Conservation (phyloP, 495 filamentous ascomycete species). For the Aspergillus ostianus region DNA sequence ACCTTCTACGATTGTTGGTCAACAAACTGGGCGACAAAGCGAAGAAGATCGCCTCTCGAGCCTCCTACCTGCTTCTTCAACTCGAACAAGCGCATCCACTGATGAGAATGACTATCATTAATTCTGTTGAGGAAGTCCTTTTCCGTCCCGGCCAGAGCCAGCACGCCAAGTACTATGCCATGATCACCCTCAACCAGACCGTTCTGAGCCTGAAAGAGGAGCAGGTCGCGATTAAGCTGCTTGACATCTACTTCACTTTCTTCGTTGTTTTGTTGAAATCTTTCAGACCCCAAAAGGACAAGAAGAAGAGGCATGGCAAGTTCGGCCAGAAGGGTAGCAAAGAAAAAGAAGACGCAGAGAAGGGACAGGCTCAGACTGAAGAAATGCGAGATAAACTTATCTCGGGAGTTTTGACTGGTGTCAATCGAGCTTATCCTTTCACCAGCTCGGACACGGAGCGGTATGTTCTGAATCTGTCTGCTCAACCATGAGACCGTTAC, state of each 20-base stretch:
- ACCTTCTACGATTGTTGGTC: constrained; percentile 83
- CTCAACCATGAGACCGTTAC: background rate
- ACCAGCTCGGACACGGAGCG: constrained; percentile 72
- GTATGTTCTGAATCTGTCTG: constrained; percentile 41
- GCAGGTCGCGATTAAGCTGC: constrained; percentile 71
- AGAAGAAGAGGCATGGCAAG: constrained; percentile 29
- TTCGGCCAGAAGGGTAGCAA: constrained; percentile 30
- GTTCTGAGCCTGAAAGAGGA: constrained; percentile 81
- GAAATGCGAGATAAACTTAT: constrained; percentile 86
- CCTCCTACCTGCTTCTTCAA: constrained; percentile 90
- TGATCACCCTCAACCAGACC: constrained; percentile 96
- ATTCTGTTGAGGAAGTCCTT: constrained; percentile 81
- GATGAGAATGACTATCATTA: constrained; percentile 88
- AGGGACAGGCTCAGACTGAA: constrained; percentile 51
- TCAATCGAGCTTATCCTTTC: constrained; percentile 94
- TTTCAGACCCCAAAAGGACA: constrained; percentile 33
- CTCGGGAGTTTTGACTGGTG: constrained; percentile 84
- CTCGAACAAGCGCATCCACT: constrained; percentile 80
- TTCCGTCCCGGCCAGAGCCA: constrained; percentile 81
- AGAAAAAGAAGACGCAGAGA: constrained; percentile 52
- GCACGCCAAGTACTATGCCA: constrained; percentile 91
- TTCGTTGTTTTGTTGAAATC: constrained; percentile 77
- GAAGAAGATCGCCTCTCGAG: constrained; percentile 89
- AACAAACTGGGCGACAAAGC: constrained; percentile 95
- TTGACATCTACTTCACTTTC: constrained; percentile 85